Evolutionary conservation across 768 basidiomycete species (phyloP), one percentile per base, ranked within the genome.

Genomic region (Rhizopogon sp.): DNA sequence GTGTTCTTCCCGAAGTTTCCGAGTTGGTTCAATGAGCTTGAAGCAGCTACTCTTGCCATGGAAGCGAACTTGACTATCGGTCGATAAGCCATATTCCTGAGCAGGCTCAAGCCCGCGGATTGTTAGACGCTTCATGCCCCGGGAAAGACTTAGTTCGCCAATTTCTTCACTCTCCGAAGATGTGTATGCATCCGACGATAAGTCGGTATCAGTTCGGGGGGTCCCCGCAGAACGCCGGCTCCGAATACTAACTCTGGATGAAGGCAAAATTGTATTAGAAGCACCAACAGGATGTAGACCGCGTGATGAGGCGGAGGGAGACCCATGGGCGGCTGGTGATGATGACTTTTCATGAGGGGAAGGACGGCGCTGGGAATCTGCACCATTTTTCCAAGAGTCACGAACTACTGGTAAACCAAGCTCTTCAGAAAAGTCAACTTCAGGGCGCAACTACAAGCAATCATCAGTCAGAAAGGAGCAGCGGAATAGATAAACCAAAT

Each of bases 21-120:
- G 70, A 0, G 82, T 79, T 0, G 76, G 71, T 43, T 79, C 79
- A 20, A 86, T 76, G 11, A 86, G 76, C 29, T 77, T 74, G 37
- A 79, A 75, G 13, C 74, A 73, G 60, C 82, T 84, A 63, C 82
- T 85, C 60, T 81, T 79, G 14, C 84, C 85, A 62, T 85, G 83
- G 60, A 83, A 87, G 28, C 84, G 66, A 49, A 76, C 73, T 55
- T 74, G 70, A 55, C 75, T 76, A 55, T 77, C 73, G 11, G 66
- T 63, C 6, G 66, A 57, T n/a, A 60, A 53, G 25, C 59, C 59
- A 31, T 58, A 56, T 52, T 73, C 72, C 22, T 72, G 68, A 11
- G 73, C 70, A 55, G 72, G 56, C 69, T 70, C 61, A 59, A 75
- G 49, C 61, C 72, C 67, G 55, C 78, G 62, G 51, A 75, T 52